Evolutionary conservation across 306 rosid species (phyloP).

Genomic region (Cucumis sativus): Cucumber_9930_V3 NC_026658.2:3749501-3750000

Average conservation of each 20-base stretch:
- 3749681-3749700: not conserved
- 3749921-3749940: not conserved
- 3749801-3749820: not conserved
- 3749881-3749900: constrained; percentile 52
- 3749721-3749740: not conserved
- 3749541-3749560: not conserved
- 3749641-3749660: not conserved
- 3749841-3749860: not conserved
- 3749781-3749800: not conserved
- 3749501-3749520: too few relatives aligned
- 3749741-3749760: not conserved
- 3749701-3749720: not conserved
- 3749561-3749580: not conserved
- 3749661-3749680: not conserved
- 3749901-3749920: not conserved
- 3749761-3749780: not conserved
- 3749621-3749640: not conserved
- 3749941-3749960: not conserved
- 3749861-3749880: constrained; percentile 62
- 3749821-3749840: not conserved
- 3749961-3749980: not conserved
- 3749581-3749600: not conserved
- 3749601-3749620: not conserved
- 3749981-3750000: not conserved
- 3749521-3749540: not conserved